Conservation (phyloP, 192 early-diverging fungal genomes). For the Haplosporangium gracile region DNA sequence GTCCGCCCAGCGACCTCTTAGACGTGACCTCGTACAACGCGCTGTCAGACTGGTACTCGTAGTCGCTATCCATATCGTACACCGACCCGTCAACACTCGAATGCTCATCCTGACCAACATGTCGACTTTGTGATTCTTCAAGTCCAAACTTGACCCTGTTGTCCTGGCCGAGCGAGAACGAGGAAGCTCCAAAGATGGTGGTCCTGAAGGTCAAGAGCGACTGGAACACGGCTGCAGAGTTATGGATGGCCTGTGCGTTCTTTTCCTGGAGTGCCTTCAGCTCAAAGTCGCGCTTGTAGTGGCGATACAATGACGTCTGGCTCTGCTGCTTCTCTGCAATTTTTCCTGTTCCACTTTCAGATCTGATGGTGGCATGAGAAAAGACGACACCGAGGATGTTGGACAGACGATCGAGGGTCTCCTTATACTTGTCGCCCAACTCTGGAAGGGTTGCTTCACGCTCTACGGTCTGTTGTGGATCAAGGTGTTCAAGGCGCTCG, state of each 20-base stretch:
- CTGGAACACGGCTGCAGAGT: conserved; percentile 12
- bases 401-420: background rate
- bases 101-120: background rate
- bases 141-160: background rate
- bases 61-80: background rate
- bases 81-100: background rate
- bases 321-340: background rate
- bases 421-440: background rate
- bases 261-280: conserved; percentile 15
- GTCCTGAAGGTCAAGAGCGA: conserved; percentile 10
- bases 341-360: background rate
- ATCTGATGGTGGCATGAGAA: background rate
- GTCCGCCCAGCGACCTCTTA: background rate
- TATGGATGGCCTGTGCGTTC: background rate
- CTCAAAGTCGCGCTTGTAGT: conserved; percentile 33
- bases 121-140: background rate
- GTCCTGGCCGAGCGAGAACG: background rate
- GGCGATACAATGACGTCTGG: conserved; percentile 22
- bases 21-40: background rate
- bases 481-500: background rate
- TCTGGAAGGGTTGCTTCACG: background rate
- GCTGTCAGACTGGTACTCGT: conserved; percentile 25
- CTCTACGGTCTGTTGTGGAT: background rate
- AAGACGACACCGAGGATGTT: conserved; percentile 6
- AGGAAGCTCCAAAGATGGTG: conserved; percentile 17